These are phyloP conservation scores for Phytophthora fragariaefolia DNA, from an alignment of 352 stramenopile genomes.

Conservation along the genomic window DNA sequence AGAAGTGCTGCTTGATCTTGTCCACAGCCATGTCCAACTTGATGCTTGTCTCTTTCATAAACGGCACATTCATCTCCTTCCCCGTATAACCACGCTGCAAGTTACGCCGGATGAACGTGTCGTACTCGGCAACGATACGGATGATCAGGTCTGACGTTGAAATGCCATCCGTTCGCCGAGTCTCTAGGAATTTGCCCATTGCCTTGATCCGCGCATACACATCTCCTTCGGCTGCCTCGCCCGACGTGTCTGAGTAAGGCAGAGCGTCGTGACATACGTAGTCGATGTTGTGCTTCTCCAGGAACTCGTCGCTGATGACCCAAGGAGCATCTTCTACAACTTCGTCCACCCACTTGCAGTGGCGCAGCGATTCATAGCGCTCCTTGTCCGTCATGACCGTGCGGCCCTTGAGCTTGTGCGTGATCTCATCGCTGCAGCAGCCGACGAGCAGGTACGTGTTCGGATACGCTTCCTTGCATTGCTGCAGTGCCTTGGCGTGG, in stretches of 20 bases:
- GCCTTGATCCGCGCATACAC: slow-evolving; percentile 89
- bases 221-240: slow-evolving; percentile 72
- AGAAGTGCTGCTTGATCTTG: slow-evolving; percentile 49
- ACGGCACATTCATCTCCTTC: slow-evolving; percentile 92
- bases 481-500: slow-evolving; percentile 86
- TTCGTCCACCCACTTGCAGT: slow-evolving; percentile 90
- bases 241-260: slow-evolving; percentile 84
- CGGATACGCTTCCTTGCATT: slow-evolving; percentile 88
- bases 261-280: slow-evolving; percentile 91
- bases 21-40: slow-evolving; percentile 88
- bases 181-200: slow-evolving; percentile 88
- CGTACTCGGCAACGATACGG: slow-evolving; percentile 91
- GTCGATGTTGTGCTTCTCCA: slow-evolving; percentile 87
- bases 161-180: slow-evolving; percentile 86
- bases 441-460: slow-evolving; percentile 87
- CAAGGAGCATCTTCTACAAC: slow-evolving; percentile 87
- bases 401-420: slow-evolving; percentile 87
- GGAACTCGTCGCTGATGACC: slow-evolving; percentile 85
- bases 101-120: slow-evolving; percentile 92
- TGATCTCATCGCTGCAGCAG: slow-evolving; percentile 88
- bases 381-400: slow-evolving; percentile 91
- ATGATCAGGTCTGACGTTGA: slow-evolving; percentile 92
- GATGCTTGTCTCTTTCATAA: slow-evolving; percentile 87
- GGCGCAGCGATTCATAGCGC: slow-evolving; percentile 85
- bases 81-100: slow-evolving; percentile 88